phyloP scores from a whole-genome alignment of 176 grass and related monocot species.

The Saccharum spontaneum region DNA sequence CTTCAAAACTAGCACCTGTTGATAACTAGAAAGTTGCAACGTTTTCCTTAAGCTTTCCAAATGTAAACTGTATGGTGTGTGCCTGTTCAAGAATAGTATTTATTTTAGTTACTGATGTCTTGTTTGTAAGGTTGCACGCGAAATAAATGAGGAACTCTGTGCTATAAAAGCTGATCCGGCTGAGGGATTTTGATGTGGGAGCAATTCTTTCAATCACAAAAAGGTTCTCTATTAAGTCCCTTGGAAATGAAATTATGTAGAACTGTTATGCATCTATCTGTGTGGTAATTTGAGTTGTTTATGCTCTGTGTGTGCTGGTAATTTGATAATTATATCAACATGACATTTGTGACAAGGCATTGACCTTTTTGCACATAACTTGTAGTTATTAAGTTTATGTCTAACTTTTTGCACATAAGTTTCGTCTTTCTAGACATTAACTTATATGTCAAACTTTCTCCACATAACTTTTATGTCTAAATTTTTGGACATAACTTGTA shows the following conservation, averaged over 20 bases:
- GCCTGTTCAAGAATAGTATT: neutral
- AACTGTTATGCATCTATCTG: neutral
- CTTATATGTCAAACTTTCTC: too few species aligned
- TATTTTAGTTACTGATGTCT: neutral
- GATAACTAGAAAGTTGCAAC: too few species aligned
- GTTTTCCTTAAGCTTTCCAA: too few species aligned
- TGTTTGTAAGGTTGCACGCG: slow-evolving; percentile 93
- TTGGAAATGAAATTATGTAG: neutral
- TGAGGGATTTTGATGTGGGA: slow-evolving; percentile 91
- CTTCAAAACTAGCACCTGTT: too few species aligned
- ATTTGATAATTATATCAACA: neutral
- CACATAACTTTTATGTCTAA: too few species aligned
- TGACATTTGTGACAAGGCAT: slow-evolving; percentile 8
- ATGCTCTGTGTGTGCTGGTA: neutral
- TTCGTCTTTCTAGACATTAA: too few species aligned
- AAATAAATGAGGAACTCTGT: slow-evolving; percentile 97
- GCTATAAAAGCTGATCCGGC: slow-evolving; percentile 83
- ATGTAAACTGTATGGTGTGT: slow-evolving; percentile 1
- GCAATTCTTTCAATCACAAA: slow-evolving; percentile 80
- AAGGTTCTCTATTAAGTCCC: slow-evolving; percentile 53
- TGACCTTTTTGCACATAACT: too few species aligned
- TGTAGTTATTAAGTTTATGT: too few species aligned
- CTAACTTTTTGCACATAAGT: too few species aligned
- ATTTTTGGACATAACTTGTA: too few species aligned
- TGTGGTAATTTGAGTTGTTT: neutral